Conservation (phyloP, 2,329 filamentous ascomycete genomes). For the Aspergillus versicolor region DNA sequence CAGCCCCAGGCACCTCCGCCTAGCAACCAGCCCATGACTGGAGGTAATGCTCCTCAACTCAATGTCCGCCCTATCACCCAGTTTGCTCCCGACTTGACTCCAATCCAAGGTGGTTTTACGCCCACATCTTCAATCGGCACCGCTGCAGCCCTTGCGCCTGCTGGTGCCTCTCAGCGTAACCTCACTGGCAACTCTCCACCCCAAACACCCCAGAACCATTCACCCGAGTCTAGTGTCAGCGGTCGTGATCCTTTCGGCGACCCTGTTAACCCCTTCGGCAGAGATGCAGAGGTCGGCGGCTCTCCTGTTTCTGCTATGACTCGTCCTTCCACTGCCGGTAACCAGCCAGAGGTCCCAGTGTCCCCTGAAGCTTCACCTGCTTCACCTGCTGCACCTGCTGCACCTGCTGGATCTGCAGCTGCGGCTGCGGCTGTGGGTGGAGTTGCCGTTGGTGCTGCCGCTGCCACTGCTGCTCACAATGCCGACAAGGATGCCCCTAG, state of each 20-base stretch:
- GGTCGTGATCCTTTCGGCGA: slow-evolving; percentile 50
- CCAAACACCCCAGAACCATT: slow-evolving; percentile 32
- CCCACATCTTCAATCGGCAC: slow-evolving; percentile 19
- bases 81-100: slow-evolving; percentile 68
- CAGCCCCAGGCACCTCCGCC: slow-evolving; percentile 34
- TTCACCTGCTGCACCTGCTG: slow-evolving; percentile 33
- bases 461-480: slow-evolving; percentile 31
- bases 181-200: slow-evolving; percentile 34
- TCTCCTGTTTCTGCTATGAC: slow-evolving; percentile 18
- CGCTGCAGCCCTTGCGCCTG: slow-evolving; percentile 17
- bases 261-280: slow-evolving; percentile 70
- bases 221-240: slow-evolving; percentile 42
- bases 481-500: slow-evolving; percentile 21
- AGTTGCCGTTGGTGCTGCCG: slow-evolving; percentile 39
- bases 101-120: slow-evolving; percentile 29
- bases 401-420: slow-evolving; percentile 32
- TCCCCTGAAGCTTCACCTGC: slow-evolving; percentile 6
- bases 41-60: slow-evolving; percentile 68
- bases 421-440: slow-evolving; percentile 40
- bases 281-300: slow-evolving; percentile 50
- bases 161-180: slow-evolving; percentile 30
- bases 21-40: slow-evolving; percentile 39
- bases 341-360: neutral
- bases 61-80: slow-evolving; percentile 83
- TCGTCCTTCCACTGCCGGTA: slow-evolving; percentile 10